Base-by-base conservation (phyloP, 2,329 filamentous ascomycete genomes). In the Cordyceps javanica region DNA sequence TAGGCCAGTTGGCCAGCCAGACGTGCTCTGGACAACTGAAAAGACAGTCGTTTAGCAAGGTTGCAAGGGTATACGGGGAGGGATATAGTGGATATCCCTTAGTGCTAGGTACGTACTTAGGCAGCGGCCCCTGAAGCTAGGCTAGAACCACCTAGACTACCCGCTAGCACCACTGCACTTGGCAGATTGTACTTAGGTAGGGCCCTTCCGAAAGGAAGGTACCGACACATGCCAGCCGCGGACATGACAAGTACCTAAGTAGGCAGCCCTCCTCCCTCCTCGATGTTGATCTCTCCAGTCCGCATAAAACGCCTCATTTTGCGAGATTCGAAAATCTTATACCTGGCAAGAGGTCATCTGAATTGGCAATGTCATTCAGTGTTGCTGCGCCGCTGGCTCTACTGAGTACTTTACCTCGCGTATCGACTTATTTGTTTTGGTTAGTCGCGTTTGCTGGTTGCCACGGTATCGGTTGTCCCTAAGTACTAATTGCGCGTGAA, bases 371-470 rank as follows among this genome's bases (percentile, higher is more conserved):
- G 7, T 21, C 2, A 26, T 30, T 36, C n/a, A 25, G 19, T 36
- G 41, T 25, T 11, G 42, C 32, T 55, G 42, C 32, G 53, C 53
- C 21, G 34, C 14, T 13, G 42, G 10, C 19, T 50, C 21, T 44
- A 30, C 26, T 26, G 13, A n/a, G n/a, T 14, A n/a, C n/a, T n/a
- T 19, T 25, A n/a, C 34, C 10, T 28, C 45, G 26, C 32, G 32
- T n/a, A 42, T 32, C 45, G 30, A 30, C 23, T 7, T 6, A 23
- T 42, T 38, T 58, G 56, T 58, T 58, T 58, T 41, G 49, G 23
- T 14, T 36, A 32, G 54, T 41, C 49, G 49, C 49, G 56, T 34
- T 28, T 32, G 28, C 41, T 46, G 49, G 56, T 58, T 58, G 56
- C 56, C 41, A 58, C 41, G 41, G 56, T 39, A 53, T 26, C 56